Percentiles rank a stretch among this genome's conserved stretches.
Evolutionary conservation across 2,329 filamentous ascomycete genomes (phyloP).

Genomic region (Alternaria arbusti): DNA sequence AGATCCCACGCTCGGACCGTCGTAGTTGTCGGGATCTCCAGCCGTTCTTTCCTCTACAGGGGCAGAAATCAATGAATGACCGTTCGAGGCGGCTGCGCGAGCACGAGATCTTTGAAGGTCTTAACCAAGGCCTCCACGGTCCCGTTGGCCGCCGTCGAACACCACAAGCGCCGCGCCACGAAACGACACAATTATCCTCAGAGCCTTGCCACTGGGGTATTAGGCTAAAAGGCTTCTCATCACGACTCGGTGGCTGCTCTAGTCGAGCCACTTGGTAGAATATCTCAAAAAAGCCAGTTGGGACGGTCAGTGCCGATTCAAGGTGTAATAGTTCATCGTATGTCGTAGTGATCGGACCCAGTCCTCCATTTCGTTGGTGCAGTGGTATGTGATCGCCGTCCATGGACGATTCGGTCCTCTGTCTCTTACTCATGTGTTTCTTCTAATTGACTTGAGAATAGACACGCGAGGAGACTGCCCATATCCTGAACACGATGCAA

Average conservation of each 20-base stretch:
- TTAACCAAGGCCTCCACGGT: not conserved
- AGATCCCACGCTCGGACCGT: not conserved
- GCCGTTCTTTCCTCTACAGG: not conserved
- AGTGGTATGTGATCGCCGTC: not conserved
- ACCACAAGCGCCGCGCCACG: conserved; percentile 8
- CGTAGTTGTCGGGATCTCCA: not conserved
- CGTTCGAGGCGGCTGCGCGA: not conserved
- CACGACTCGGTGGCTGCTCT: conserved; percentile 7
- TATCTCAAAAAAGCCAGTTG: not conserved
- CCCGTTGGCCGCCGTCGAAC: conserved; percentile 7
- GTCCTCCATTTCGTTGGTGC: not conserved
- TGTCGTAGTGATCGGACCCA: not conserved
- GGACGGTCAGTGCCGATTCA: not conserved
- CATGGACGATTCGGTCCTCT: not conserved
- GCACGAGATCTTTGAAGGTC: conserved; percentile 2
- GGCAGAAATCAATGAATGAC: not conserved
- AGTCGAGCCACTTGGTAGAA: not conserved
- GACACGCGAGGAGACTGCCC: not conserved
- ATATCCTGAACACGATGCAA: not conserved
- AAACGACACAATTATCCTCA: not conserved
- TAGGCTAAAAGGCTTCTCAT: conserved; percentile 16
- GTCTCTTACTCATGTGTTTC: not conserved
- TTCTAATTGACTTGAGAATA: not conserved
- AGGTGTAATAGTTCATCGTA: not conserved
- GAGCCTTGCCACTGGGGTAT: conserved; percentile 13